Evolutionary conservation across 345 rosid species (phyloP), one percentile per base, ranked within the genome.

Genomic region (Balakata baccata): DNA sequence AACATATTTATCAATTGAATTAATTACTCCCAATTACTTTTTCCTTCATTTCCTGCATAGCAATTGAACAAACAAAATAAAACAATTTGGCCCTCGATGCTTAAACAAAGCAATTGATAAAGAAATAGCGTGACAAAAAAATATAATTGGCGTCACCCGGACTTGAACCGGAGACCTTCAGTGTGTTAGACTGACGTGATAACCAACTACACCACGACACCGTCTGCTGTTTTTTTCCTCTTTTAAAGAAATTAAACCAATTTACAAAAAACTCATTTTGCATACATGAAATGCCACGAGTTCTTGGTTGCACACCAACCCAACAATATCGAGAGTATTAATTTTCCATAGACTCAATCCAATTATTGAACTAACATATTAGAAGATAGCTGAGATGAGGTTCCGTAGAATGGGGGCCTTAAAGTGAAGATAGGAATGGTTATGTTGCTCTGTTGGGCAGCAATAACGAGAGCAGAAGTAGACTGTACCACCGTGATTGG

Each of bases 141-240:
- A 16, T 0, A 23, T 7, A 50, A 41, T 0, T 92, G 89, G 91
- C 92, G 82, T 90, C 94, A 86, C 92, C 94, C 91, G 91, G 92
- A 65, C 68, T 92, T 81, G 92, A 92, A 92, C 88, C 89, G 87
- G 90, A 90, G 91, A 88, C 93, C 92, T 89, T 91, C 90, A 89
- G 87, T 88, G 97, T 88, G 95, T 90, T 88, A 88, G 90, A 89
- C 91, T 90, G 96, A 88, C 92, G 94, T 93, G 92, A 91, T 93
- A 91, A 91, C 94, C 98, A 91, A 91, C 96, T 89, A 91, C 96
- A 89, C 96, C 96, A 89, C 90, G 92, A 91, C 85, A 89, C 98
- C 97, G 29, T 0, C 2, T 29, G 34, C 34, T 29, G 34, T 29
- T 29, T 2, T 29, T 29, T 2, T 29, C 34, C 2, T 29, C 34